Evolutionary conservation across 2,329 filamentous ascomycete genomes (phyloP).

Genomic region (Sodiomyces alkalinus): DNA sequence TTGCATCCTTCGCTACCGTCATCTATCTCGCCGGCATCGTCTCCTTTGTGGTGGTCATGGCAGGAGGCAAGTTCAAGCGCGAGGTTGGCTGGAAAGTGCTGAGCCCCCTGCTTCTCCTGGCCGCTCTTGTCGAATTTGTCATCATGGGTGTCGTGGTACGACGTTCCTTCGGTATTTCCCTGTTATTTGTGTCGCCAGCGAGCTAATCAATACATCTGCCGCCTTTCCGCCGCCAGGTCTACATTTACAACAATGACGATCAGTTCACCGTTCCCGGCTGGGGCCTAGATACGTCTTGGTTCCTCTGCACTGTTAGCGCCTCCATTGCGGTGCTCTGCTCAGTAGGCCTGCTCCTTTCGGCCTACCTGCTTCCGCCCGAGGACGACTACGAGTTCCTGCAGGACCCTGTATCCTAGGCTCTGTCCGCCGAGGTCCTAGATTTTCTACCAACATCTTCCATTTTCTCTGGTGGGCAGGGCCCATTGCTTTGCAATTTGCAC

Average conservation of each 20-base stretch:
- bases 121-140: conserved; percentile 56
- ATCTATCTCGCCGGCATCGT: conserved; percentile 69
- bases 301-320: conserved; percentile 47
- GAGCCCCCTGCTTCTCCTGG: conserved; percentile 46
- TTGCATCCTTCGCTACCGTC: conserved; percentile 75
- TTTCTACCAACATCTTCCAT: too few species aligned
- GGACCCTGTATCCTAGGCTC: conserved; percentile 20
- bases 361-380: conserved; percentile 58
- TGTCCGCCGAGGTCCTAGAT: too few species aligned
- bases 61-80: conserved; percentile 64
- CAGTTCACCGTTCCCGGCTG: conserved; percentile 71
- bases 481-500: too few species aligned
- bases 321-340: conserved; percentile 36
- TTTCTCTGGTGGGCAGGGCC: too few species aligned
- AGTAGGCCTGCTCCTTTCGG: conserved; percentile 47
- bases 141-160: conserved; percentile 73
- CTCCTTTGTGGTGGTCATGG: conserved; percentile 60
- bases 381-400: conserved; percentile 66
- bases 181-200: neutral
- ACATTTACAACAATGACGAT: conserved; percentile 68
- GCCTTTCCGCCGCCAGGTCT: too few species aligned
- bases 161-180: conserved; percentile 9
- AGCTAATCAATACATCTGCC: neutral
- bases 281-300: conserved; percentile 66
- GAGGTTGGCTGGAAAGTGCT: conserved; percentile 74